phyloP scores from a whole-genome alignment of 495 filamentous ascomycete genomes.

The Xanthoparmelia taractica region DNA sequence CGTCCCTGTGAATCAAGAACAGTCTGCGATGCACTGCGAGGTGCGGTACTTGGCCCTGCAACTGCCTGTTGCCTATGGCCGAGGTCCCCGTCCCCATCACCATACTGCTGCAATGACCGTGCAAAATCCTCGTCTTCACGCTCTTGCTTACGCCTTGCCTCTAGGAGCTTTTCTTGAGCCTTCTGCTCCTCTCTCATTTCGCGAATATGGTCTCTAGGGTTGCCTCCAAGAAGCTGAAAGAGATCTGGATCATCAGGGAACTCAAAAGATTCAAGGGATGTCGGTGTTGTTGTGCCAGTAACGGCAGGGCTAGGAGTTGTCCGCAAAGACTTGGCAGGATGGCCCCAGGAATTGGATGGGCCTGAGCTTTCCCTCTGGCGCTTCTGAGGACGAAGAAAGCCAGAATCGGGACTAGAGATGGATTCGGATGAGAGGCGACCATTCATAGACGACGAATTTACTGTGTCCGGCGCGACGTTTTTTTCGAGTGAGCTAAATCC shows the following conservation, averaged over 20 bases:
- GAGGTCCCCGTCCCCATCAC: constrained; percentile 13
- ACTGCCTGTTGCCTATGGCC: neutral
- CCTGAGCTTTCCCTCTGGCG: constrained; percentile 18
- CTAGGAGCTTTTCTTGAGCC: constrained; percentile 32
- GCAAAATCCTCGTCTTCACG: constrained; percentile 45
- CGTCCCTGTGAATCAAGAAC: constrained; percentile 24
- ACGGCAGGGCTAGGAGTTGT: constrained; percentile 31
- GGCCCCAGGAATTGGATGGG: constrained; percentile 10
- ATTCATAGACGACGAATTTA: neutral
- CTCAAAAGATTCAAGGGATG: constrained; percentile 23
- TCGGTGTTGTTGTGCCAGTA: constrained; percentile 30
- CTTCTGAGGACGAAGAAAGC: constrained; percentile 27
- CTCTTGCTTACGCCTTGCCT: constrained; percentile 34
- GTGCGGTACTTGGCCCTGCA: constrained; percentile 2
- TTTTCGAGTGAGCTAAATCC: constrained; percentile 9
- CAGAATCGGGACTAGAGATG: constrained; percentile 22
- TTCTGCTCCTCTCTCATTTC: constrained; percentile 36
- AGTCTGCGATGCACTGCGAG: constrained; percentile 20
- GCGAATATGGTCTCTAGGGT: constrained; percentile 29
- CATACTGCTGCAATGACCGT: constrained; percentile 31
- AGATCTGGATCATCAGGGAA: constrained; percentile 23
- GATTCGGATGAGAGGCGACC: constrained; percentile 13
- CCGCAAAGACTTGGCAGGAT: constrained; percentile 22
- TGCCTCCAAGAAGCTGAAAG: constrained; percentile 28
- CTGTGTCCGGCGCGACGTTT: neutral